These are phyloP conservation scores for Salix koriyanagi DNA, from an alignment of 345 rosid genomes.

Conservation along the genomic window DNA sequence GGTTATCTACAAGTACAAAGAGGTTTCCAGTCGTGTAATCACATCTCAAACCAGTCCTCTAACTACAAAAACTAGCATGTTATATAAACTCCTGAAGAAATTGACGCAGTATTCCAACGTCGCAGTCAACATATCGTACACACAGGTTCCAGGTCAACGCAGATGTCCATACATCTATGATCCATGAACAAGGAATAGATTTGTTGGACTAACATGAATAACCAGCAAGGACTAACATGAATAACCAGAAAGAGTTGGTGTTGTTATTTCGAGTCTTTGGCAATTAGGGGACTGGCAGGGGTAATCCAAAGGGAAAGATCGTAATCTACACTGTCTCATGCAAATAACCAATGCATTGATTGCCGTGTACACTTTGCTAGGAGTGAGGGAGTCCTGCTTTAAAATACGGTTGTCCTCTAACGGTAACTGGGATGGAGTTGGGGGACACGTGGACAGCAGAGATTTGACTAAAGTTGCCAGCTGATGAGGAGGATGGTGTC, in stretches of 20 bases:
- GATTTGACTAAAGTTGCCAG: constrained; percentile 14
- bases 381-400: neutral
- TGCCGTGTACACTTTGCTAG: neutral
- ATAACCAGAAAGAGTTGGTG: neutral
- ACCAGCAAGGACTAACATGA: neutral
- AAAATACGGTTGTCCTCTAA: constrained; percentile 12
- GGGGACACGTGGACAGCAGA: constrained; percentile 20
- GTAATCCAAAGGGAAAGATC: neutral
- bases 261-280: neutral
- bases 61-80: neutral
- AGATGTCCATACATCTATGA: too few relatives aligned
- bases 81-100: neutral
- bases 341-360: neutral
- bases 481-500: neutral
- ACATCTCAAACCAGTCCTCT: neutral
- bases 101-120: too few relatives aligned
- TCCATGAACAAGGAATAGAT: too few relatives aligned
- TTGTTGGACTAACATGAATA: too few relatives aligned
- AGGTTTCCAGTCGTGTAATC: neutral
- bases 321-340: neutral
- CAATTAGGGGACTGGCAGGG: neutral
- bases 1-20: neutral
- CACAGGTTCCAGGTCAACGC: too few relatives aligned
- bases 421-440: constrained; percentile 6
- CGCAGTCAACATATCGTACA: too few relatives aligned